phyloP scores from a whole-genome alignment of 257 asterid species.

The Nicotiana tabacum region DNA sequence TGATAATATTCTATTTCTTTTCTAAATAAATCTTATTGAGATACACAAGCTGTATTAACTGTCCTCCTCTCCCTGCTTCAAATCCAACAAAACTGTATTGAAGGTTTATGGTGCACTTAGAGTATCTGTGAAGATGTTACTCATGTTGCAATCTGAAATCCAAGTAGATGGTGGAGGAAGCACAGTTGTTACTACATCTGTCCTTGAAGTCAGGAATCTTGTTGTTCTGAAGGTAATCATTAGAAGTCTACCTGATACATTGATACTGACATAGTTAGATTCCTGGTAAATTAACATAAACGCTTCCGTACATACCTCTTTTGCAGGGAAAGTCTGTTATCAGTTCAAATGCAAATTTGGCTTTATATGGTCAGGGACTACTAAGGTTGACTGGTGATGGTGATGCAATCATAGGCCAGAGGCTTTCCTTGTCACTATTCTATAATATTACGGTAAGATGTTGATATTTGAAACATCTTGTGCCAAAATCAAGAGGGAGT shows the following conservation, averaged over 20 bases:
- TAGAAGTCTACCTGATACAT: conserved; percentile 10
- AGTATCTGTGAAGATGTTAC: conserved; percentile 88
- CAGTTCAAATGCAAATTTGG: conserved; percentile 87
- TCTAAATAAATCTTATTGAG: background rate
- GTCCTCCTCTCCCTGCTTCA: background rate
- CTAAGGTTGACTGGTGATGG: conserved; percentile 76
- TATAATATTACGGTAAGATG: conserved; percentile 84
- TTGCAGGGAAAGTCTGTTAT: conserved; percentile 81
- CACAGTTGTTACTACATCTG: conserved; percentile 68
- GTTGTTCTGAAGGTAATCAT: conserved; percentile 79
- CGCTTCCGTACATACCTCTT: conserved; percentile 2
- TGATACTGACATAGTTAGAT: background rate
- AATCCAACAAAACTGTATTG: background rate
- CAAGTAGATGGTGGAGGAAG: conserved; percentile 84
- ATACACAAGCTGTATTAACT: conserved; percentile 1
- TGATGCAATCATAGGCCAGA: conserved; percentile 90
- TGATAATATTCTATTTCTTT: background rate
- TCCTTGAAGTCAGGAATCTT: conserved; percentile 96
- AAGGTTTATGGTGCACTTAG: conserved; percentile 94
- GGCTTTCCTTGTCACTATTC: conserved; percentile 80
- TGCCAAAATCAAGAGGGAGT: background rate
- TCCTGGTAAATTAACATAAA: background rate
- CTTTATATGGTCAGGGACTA: conserved; percentile 84
- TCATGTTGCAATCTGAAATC: conserved; percentile 87
- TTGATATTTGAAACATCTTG: conserved; percentile 5